Evolutionary conservation across 1,284 basidiomycete genomes (phyloP).

Genomic region (Inonotus obliquus): DNA sequence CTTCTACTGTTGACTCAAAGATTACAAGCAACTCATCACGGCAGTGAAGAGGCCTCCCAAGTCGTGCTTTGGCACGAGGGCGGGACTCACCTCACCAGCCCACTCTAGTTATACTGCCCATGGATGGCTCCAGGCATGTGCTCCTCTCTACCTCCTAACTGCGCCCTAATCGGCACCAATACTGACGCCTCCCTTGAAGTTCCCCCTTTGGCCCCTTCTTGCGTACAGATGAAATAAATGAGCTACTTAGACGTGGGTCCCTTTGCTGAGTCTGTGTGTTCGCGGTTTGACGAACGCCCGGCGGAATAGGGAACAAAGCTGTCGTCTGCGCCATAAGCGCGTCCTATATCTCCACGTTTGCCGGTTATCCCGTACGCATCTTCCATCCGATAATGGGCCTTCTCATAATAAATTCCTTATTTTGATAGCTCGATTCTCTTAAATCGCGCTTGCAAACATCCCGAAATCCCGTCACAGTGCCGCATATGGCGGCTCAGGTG

Average conservation of each 20-base stretch:
- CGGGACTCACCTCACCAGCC: conserved; percentile 12
- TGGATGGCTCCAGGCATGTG: conserved; percentile 71
- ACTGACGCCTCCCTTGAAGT: conserved; percentile 19
- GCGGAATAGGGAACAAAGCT: conserved; percentile 65
- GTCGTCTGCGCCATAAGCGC: conserved; percentile 78
- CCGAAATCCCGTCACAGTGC: conserved; percentile 69
- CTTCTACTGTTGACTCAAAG: neutral
- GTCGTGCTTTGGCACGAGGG: conserved; percentile 20
- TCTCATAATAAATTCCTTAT: neutral
- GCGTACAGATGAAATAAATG: conserved; percentile 56
- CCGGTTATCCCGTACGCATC: conserved; percentile 69
- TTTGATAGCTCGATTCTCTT: conserved; percentile 73
- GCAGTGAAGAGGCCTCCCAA: conserved; percentile 11
- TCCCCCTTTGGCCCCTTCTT: conserved; percentile 58
- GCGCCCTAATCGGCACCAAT: conserved; percentile 18
- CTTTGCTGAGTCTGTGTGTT: conserved; percentile 10
- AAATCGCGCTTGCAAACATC: conserved; percentile 90
- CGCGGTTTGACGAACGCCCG: conserved; percentile 1
- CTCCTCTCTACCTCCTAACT: conserved; percentile 3
- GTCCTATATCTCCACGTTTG: conserved; percentile 78
- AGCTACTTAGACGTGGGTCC: conserved; percentile 58
- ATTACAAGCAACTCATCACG: conserved; percentile 2
- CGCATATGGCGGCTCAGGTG: conserved; percentile 66
- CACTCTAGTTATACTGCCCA: conserved; percentile 39
- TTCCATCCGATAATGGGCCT: neutral